Evolutionary conservation across 164 flowering plant species (phyloP).

Genomic region (Sextonia rubra): DNA sequence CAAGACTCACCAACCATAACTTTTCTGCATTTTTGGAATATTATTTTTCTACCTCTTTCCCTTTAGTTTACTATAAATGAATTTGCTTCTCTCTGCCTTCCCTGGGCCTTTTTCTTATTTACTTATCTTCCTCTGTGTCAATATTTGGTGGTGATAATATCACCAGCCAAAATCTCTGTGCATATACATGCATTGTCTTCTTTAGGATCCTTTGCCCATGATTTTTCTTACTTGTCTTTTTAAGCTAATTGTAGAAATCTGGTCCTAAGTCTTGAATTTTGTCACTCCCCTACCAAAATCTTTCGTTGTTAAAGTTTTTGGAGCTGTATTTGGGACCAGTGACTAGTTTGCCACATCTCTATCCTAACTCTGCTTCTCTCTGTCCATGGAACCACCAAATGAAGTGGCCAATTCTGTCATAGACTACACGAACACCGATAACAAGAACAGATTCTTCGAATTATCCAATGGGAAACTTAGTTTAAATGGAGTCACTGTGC

Average conservation of each 20-base stretch:
- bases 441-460: conserved; percentile 17
- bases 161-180: background rate
- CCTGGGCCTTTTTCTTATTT: background rate
- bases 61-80: background rate
- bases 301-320: no score
- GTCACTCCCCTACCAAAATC: no score
- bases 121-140: background rate
- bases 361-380: conserved; percentile 10
- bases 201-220: background rate
- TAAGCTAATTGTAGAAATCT: background rate
- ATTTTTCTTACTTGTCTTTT: background rate
- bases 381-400: conserved; percentile 47
- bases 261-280: background rate
- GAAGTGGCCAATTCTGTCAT: conserved; percentile 18
- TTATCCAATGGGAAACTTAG: conserved; percentile 41
- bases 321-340: no score
- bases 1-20: background rate
- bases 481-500: conserved; percentile 52
- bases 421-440: conserved; percentile 5
- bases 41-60: background rate
- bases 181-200: background rate
- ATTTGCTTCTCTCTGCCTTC: background rate
- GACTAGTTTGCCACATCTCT: background rate
- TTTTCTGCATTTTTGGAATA: background rate
- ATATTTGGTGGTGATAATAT: background rate